Evolutionary conservation across 192 early-diverging fungal genomes (phyloP).

Genomic region (Podochytrium sp.): DNA sequence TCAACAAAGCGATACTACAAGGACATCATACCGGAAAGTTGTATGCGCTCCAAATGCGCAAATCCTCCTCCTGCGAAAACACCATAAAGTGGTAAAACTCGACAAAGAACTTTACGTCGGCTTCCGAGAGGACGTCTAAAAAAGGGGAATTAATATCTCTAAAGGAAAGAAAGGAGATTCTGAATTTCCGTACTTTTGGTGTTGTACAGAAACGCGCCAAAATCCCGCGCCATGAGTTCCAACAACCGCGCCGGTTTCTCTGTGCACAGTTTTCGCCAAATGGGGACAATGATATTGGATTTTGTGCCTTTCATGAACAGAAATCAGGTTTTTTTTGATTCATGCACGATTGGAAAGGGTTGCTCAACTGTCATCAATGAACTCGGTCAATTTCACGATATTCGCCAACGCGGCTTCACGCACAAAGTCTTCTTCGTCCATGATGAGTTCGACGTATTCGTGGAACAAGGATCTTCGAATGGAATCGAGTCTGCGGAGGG

Average conservation of each 20-base stretch:
- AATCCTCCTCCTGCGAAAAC: conserved; percentile 29
- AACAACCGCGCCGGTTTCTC: conserved; percentile 42
- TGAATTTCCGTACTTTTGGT: conserved; percentile 31
- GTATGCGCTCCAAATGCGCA: conserved; percentile 47
- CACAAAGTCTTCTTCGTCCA: conserved; percentile 55
- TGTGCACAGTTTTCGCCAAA: conserved; percentile 51
- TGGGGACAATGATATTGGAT: conserved; percentile 43
- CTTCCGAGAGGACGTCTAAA: conserved; percentile 44
- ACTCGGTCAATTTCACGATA: conserved; percentile 45
- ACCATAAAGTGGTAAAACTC: conserved; percentile 44
- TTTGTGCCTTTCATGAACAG: conserved; percentile 36
- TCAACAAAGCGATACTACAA: not conserved
- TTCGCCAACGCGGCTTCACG: conserved; percentile 49
- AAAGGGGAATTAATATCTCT: not conserved
- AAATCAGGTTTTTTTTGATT: not conserved
- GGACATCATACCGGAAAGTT: conserved; percentile 53
- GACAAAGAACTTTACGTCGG: conserved; percentile 42
- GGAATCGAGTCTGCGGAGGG: conserved; percentile 23
- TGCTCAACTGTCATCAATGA: conserved; percentile 43
- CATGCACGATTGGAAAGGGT: not conserved
- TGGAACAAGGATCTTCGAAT: conserved; percentile 41
- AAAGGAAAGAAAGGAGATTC: not conserved
- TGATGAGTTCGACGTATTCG: conserved; percentile 55
- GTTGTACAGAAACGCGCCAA: conserved; percentile 53
- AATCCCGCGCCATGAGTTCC: conserved; percentile 38